Evolutionary conservation across 2,329 filamentous ascomycete species (phyloP).

Genomic region (Pseudocercospora fuligena): DNA sequence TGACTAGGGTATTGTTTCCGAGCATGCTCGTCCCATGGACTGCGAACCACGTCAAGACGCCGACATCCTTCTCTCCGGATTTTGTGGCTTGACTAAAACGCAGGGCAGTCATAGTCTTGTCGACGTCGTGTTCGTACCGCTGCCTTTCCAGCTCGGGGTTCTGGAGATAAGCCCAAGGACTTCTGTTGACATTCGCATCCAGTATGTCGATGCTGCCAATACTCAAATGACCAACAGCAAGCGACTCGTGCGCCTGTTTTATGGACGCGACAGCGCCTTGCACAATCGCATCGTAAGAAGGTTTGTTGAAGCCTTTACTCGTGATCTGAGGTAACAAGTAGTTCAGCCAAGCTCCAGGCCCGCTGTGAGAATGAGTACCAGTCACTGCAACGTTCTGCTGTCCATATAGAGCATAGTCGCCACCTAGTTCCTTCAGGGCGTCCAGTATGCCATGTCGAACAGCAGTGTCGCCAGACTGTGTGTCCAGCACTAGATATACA

Average conservation of each 20-base stretch:
- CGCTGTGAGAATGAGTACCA: slow-evolving; percentile 90
- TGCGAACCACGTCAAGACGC: slow-evolving; percentile 87
- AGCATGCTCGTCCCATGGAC: slow-evolving; percentile 91
- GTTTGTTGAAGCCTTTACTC: slow-evolving; percentile 80
- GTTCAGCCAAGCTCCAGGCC: slow-evolving; percentile 91
- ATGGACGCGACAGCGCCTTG: slow-evolving; percentile 84
- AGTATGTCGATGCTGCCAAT: slow-evolving; percentile 71
- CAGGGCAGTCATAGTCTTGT: slow-evolving; percentile 80
- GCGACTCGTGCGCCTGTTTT: slow-evolving; percentile 73
- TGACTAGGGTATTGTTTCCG: slow-evolving; percentile 87
- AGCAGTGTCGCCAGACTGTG: slow-evolving; percentile 85
- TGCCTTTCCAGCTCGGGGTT: slow-evolving; percentile 79
- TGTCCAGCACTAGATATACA: slow-evolving; percentile 86
- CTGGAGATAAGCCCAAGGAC: slow-evolving; percentile 82
- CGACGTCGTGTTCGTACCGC: slow-evolving; percentile 68
- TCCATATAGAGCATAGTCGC: slow-evolving; percentile 74
- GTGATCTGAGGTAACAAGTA: slow-evolving; percentile 92
- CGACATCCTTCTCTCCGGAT: slow-evolving; percentile 76
- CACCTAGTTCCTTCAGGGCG: slow-evolving; percentile 70
- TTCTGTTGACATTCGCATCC: slow-evolving; percentile 86
- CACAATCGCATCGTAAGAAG: slow-evolving; percentile 88
- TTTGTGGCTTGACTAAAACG: slow-evolving; percentile 69
- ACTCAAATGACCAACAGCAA: slow-evolving; percentile 72
- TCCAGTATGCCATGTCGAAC: slow-evolving; percentile 85
- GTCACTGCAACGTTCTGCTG: slow-evolving; percentile 85